These are phyloP conservation scores for Colletotrichum sp. DNA, from an alignment of 2,329 filamentous ascomycete species.

Conservation along the genomic window DNA sequence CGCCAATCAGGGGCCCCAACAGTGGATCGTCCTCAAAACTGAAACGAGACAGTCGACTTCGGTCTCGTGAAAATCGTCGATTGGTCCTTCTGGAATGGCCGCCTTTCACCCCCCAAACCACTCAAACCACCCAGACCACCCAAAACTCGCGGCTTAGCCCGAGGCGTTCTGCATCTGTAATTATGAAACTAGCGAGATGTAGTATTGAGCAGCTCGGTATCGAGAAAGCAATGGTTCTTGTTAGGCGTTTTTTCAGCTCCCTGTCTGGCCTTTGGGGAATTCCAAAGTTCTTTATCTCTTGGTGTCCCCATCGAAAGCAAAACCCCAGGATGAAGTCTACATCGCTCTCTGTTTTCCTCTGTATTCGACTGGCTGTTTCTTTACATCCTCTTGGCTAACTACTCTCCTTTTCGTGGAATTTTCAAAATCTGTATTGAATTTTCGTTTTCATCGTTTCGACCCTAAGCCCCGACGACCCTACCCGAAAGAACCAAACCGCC, in stretches of 20 bases:
- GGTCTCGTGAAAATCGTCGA: background rate
- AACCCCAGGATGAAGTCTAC: background rate
- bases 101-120: background rate
- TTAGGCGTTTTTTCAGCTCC: background rate
- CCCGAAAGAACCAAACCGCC: background rate
- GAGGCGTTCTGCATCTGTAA: background rate
- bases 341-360: background rate
- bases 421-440: background rate
- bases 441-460: background rate
- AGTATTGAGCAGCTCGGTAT: background rate
- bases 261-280: background rate
- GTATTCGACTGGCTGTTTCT: background rate
- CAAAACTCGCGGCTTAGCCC: background rate
- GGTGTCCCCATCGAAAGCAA: background rate
- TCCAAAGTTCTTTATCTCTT: background rate
- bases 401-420: background rate
- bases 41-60: background rate
- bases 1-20: background rate
- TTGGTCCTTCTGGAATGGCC: background rate
- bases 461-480: background rate
- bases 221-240: background rate
- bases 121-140: background rate
- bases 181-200: background rate
- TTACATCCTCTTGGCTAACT: background rate
- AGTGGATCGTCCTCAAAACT: background rate